These are phyloP conservation scores for Solanum pimpinellifolium DNA, from an alignment of 257 asterid genomes.

Conservation along the genomic window DNA sequence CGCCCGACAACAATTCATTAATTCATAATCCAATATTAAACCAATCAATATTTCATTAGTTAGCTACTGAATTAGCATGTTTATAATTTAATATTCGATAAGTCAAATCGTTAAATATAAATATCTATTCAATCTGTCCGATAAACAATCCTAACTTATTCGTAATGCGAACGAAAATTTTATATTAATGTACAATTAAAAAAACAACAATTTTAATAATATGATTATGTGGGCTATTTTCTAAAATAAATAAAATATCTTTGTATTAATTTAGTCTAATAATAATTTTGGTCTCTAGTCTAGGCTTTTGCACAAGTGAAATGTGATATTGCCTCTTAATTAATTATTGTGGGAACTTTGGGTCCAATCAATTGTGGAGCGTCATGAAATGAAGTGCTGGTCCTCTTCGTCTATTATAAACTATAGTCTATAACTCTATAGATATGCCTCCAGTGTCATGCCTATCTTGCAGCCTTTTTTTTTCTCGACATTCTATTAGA, in stretches of 20 bases:
- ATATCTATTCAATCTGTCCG: too few relatives aligned
- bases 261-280: background rate
- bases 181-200: too few relatives aligned
- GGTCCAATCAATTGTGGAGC: background rate
- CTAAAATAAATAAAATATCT: too few relatives aligned
- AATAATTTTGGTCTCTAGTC: background rate
- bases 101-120: too few relatives aligned
- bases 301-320: background rate
- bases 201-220: too few relatives aligned
- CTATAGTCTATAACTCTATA: background rate
- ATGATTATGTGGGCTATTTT: too few relatives aligned
- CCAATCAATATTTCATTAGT: background rate
- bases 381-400: background rate
- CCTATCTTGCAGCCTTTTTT: background rate
- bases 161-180: too few relatives aligned
- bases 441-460: background rate
- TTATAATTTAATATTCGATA: too few relatives aligned
- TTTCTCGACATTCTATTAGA: rapidly evolving
- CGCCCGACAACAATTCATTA: too few relatives aligned
- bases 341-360: background rate
- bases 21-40: too few relatives aligned
- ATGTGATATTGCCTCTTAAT: background rate
- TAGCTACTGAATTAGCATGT: too few relatives aligned
- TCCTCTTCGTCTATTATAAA: background rate
- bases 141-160: too few relatives aligned